Conservation (phyloP, 2,329 filamentous ascomycete genomes). For the Trichoderma endophyticum region DNA sequence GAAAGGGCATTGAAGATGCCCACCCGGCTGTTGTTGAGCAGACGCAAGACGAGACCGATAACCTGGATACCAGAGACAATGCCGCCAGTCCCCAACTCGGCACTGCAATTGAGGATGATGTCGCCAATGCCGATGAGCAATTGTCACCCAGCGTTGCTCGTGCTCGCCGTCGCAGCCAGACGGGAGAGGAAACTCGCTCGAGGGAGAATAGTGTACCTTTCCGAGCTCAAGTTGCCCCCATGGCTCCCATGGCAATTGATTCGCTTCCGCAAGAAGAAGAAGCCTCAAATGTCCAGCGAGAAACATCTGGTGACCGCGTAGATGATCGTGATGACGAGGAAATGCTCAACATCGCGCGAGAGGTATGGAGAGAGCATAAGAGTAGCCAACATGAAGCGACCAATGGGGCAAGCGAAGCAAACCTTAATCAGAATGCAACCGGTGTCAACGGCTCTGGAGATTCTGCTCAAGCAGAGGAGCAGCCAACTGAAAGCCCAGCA, state of each 20-base stretch:
- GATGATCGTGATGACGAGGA: conserved; percentile 29
- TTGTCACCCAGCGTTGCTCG: conserved; percentile 30
- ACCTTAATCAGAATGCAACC: not conserved
- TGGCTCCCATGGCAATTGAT: conserved; percentile 18
- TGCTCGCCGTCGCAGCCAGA: conserved; percentile 27
- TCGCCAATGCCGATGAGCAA: conserved; percentile 23
- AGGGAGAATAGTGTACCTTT: conserved; percentile 27
- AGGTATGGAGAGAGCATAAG: conserved; percentile 36
- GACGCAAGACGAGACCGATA: conserved; percentile 22
- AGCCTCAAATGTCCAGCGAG: conserved; percentile 10
- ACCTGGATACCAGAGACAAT: not conserved
- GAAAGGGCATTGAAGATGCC: conserved; percentile 26
- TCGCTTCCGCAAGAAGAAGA: conserved; percentile 7
- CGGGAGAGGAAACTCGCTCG: conserved; percentile 29
- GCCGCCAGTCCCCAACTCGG: conserved; percentile 17
- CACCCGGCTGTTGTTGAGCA: conserved; percentile 20
- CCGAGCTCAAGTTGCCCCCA: conserved; percentile 19
- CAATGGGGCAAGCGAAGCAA: conserved; percentile 17
- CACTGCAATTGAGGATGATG: conserved; percentile 24
- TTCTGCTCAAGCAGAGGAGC: conserved; percentile 6
- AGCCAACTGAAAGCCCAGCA: conserved; percentile 22
- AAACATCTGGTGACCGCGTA: not conserved
- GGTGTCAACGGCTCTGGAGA: not conserved
- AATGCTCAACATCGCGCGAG: conserved; percentile 27
- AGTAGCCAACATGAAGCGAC: conserved; percentile 27